Conservation (phyloP, 2,329 filamentous ascomycete genomes). For the Ophiocordyceps sinensis region DNA sequence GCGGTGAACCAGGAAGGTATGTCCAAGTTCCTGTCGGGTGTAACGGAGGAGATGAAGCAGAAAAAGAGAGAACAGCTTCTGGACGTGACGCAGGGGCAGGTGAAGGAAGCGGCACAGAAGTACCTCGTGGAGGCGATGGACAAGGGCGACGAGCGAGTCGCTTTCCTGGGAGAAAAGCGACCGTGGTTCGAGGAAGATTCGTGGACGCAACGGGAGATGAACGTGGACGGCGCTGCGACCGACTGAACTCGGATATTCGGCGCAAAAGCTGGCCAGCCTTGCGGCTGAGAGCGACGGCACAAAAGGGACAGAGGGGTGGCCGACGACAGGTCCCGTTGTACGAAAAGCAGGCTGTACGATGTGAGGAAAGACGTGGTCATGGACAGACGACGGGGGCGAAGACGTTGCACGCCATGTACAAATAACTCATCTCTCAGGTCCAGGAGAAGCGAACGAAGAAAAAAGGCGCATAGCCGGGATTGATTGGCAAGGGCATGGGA, state of each 20-base stretch:
- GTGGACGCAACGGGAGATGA: constrained; percentile 68
- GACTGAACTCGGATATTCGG: not conserved
- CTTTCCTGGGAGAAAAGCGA: constrained; percentile 73
- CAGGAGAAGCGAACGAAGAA: not conserved
- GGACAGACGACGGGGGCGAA: constrained; percentile 4
- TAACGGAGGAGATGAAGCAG: constrained; percentile 84
- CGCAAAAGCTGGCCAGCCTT: not conserved
- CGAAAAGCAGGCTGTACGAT: not conserved
- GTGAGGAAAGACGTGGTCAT: constrained; percentile 1
- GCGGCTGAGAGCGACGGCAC: no score
- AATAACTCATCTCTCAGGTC: constrained; percentile 10
- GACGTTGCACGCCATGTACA: constrained; percentile 1
- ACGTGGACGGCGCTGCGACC: constrained; percentile 31
- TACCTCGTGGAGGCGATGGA: constrained; percentile 59
- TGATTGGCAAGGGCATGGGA: not conserved
- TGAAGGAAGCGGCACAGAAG: constrained; percentile 66
- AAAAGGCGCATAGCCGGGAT: constrained; percentile 3
- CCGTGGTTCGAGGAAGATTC: constrained; percentile 57
- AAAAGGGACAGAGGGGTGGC: no score
- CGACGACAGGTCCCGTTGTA: not conserved
- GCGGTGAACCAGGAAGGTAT: constrained; percentile 82
- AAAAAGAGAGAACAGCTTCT: constrained; percentile 68
- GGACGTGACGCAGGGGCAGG: constrained; percentile 69
- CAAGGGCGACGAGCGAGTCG: constrained; percentile 44
- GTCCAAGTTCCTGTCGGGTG: constrained; percentile 67